Conservation (phyloP, 176 grass and related monocot species). For the Musa itinerans region DNA sequence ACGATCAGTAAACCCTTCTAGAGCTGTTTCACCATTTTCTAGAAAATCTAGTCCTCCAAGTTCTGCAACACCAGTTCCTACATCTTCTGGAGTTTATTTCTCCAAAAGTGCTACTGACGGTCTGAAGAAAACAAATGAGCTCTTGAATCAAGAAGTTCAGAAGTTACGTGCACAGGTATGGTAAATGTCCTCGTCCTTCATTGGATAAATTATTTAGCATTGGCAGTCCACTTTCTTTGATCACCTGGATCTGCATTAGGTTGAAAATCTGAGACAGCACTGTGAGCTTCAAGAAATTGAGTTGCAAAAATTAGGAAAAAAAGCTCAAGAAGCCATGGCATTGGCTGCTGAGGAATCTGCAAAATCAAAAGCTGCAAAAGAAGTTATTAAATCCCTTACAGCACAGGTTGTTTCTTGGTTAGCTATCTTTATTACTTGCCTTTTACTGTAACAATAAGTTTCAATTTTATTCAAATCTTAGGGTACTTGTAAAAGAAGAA, state of each 20-base stretch:
- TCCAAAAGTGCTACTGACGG: constrained; percentile 54
- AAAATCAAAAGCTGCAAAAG: constrained; percentile 96
- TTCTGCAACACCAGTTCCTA: constrained; percentile 76
- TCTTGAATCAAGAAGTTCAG: constrained; percentile 85
- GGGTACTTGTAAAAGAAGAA: neutral
- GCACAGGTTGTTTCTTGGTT: constrained; percentile 42
- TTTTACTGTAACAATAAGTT: neutral
- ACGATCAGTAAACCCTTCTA: constrained; percentile 68
- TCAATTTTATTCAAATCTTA: neutral
- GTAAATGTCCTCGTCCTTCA: neutral
- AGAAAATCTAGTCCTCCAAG: constrained; percentile 74
- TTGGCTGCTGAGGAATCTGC: constrained; percentile 85
- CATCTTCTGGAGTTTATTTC: constrained; percentile 67
- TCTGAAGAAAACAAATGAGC: constrained; percentile 74
- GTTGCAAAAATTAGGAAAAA: constrained; percentile 75
- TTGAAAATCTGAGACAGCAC: constrained; percentile 66
- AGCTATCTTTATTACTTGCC: constrained; percentile 10
- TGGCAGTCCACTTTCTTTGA: neutral
- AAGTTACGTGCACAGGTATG: constrained; percentile 72
- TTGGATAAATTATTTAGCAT: neutral
- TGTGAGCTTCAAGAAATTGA: constrained; percentile 86
- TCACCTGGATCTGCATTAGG: constrained; percentile 35
- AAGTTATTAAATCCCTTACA: constrained; percentile 94
- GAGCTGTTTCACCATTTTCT: constrained; percentile 91
- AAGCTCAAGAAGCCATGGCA: constrained; percentile 67